Evolutionary conservation across 164 flowering plant species (phyloP), one percentile per base, ranked within the genome.

Genomic region (Macadamia integrifolia): DNA sequence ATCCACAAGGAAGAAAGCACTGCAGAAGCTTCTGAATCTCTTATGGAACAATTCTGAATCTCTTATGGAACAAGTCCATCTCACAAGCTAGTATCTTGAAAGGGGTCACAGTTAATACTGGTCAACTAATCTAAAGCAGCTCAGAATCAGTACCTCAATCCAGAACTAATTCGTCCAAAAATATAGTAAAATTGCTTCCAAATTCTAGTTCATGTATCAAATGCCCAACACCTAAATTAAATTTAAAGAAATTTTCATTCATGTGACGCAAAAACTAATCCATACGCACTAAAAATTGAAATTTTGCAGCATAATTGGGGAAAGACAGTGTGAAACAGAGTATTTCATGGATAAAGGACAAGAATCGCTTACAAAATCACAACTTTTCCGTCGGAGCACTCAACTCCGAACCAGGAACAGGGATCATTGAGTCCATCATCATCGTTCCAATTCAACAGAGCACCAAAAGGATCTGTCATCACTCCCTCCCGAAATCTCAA

Each of bases 351-450:
- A n/a, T 44, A 11, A 18, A 17, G 43, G 0, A 9, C 52, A 67
- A 66, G 57, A 69, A 42, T 28, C n/a, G 80, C 91, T 82, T 60
- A 85, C 91, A 85, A 68, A 44, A 48, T 57, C 2, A 74, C 80
- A 3, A 83, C 86, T 65, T 75, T 79, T 15, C 86, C 86, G 28
- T 80, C 71, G 0, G 80, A 80, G 74, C 88, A 87, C 42, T 71
- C 74, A 23, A 87, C 82, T 9, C 91, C 91, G 35, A 76, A 80
- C 91, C 88, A 84, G 2, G 77, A 80, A 66, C 91, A 85, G 1
- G 72, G 85, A 71, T 84, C 79, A 32, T 64, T 6, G 0, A 75
- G 78, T 59, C 72, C 81, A 52, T 17, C 75, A 12, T 46, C 35
- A 35, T 64, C 74, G 14, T 65, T 60, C 87, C 91, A 87, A 65